Percentiles rank a stretch among this genome's conserved stretches.
phyloP scores from a whole-genome alignment of 345 rosid species.

The Triadica sebifera region DNA sequence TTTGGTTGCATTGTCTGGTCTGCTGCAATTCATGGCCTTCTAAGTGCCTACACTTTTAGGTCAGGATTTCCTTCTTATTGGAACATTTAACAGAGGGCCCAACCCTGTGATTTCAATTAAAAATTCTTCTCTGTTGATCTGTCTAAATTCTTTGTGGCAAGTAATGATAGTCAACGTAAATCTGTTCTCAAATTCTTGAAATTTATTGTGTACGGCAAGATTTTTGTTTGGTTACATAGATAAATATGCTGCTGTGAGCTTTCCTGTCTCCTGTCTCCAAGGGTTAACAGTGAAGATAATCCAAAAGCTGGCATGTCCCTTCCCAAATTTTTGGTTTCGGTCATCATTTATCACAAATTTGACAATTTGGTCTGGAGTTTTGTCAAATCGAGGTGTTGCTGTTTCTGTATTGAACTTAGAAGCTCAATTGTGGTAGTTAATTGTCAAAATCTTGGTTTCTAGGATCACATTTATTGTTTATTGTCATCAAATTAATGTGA shows the following conservation, averaged over 20 bases:
- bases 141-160: not conserved
- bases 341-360: not conserved
- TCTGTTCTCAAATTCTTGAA: not conserved
- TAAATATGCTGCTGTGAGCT: not conserved
- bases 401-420: constrained; percentile 3
- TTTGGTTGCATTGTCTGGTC: not conserved
- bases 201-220: not conserved
- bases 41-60: not conserved
- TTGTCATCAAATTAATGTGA: constrained; percentile 9
- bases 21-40: not conserved
- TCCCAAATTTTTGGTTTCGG: not conserved
- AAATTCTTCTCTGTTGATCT: not conserved
- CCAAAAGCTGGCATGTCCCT: not conserved
- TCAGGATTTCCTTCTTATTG: not conserved
- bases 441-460: constrained; percentile 19
- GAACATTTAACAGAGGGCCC: not conserved
- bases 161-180: not conserved
- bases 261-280: not conserved
- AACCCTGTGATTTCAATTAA: not conserved
- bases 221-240: not conserved
- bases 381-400: not conserved
- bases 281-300: not conserved
- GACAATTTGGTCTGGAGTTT: not conserved
- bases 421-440: constrained; percentile 18
- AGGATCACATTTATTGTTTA: not conserved